phyloP scores from a whole-genome alignment of 345 rosid species.

The Lepidium sativum region DNA sequence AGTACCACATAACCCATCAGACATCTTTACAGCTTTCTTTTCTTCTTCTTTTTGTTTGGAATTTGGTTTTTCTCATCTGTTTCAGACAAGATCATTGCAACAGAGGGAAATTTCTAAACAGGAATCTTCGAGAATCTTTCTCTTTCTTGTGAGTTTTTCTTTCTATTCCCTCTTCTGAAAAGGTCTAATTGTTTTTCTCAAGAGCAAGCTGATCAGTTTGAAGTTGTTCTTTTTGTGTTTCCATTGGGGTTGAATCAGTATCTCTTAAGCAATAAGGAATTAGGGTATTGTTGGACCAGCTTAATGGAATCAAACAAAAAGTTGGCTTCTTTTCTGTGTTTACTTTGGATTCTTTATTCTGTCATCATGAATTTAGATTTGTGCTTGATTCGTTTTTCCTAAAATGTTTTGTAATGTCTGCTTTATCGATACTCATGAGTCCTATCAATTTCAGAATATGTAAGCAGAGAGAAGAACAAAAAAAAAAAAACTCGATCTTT shows the following conservation, averaged over 20 bases:
- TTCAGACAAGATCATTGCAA: constrained; percentile 22
- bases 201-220: background rate
- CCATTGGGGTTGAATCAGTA: background rate
- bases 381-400: constrained; percentile 9
- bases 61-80: constrained; percentile 10
- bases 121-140: constrained; percentile 36
- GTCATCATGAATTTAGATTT: constrained; percentile 19
- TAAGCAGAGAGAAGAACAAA: background rate
- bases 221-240: background rate
- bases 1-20: constrained; percentile 10
- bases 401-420: constrained; percentile 14
- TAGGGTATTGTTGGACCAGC: constrained; percentile 13
- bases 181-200: background rate
- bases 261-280: constrained; percentile 24
- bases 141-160: constrained; percentile 26
- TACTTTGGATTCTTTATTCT: constrained; percentile 16
- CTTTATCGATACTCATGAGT: constrained; percentile 4
- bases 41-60: background rate
- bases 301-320: constrained; percentile 32
- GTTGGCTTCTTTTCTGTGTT: constrained; percentile 1
- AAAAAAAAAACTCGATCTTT: constrained; percentile 6
- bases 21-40: constrained; percentile 10
- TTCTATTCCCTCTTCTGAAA: background rate
- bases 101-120: background rate
- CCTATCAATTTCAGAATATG: constrained; percentile 9